phyloP scores from a whole-genome alignment of 495 filamentous ascomycete genomes.

The Lasiosphaeriaceae sp. region DNA sequence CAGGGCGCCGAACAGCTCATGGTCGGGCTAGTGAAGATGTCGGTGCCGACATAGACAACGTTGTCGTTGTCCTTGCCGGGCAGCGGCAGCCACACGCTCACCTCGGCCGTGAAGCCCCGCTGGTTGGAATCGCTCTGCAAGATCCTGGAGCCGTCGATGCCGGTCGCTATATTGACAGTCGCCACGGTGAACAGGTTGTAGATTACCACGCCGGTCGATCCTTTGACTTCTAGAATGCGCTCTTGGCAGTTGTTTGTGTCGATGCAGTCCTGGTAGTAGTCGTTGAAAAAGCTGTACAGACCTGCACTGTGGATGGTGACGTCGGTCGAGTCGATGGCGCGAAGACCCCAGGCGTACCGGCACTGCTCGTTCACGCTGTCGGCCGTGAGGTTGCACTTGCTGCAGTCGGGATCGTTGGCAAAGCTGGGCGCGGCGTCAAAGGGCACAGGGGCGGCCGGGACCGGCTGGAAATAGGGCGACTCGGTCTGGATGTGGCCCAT shows the following conservation, averaged over 20 bases:
- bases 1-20: conserved; percentile 9
- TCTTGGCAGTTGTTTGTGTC: conserved; percentile 35
- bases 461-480: conserved; percentile 84
- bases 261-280: conserved; percentile 42
- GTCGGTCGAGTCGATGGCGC: conserved; percentile 41
- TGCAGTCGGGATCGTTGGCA: conserved; percentile 71
- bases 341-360: conserved; percentile 50
- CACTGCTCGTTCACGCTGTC: conserved; percentile 30
- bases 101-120: conserved; percentile 19
- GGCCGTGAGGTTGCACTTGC: conserved; percentile 38
- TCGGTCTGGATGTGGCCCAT: conserved; percentile 77
- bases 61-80: conserved; percentile 12
- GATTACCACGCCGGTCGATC: conserved; percentile 18
- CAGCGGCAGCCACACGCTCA: conserved; percentile 21
- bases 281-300: conserved; percentile 59
- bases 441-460: conserved; percentile 64
- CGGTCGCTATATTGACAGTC: conserved; percentile 12
- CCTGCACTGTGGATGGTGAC: conserved; percentile 52
- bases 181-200: conserved; percentile 26
- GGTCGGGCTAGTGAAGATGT: conserved; percentile 10
- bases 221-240: conserved; percentile 22
- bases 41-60: conserved; percentile 15
- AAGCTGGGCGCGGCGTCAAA: conserved; percentile 51
- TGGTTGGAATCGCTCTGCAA: conserved; percentile 5
- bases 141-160: conserved; percentile 8